phyloP scores from a whole-genome alignment of 2,329 filamentous ascomycete species.

The Graphilbum fragrans region DNA sequence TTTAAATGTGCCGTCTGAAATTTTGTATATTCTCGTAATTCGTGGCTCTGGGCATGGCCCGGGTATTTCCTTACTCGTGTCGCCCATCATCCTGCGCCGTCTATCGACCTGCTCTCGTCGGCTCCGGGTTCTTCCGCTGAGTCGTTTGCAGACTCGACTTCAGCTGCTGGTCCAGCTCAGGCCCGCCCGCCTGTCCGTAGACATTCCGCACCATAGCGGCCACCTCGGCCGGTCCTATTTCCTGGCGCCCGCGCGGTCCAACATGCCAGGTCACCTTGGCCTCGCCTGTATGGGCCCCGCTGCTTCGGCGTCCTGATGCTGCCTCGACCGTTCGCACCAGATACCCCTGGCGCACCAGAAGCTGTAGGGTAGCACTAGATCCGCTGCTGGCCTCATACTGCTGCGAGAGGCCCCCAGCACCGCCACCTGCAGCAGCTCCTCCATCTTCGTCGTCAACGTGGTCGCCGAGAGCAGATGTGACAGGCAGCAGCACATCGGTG shows the following conservation, averaged over 20 bases:
- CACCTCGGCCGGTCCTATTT: conserved; percentile 69
- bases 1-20: no score
- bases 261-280: conserved; percentile 64
- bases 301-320: not conserved
- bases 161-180: conserved; percentile 48
- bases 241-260: conserved; percentile 73
- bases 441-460: conserved; percentile 11
- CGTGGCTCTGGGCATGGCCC: no score
- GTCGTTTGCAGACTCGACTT: conserved; percentile 42
- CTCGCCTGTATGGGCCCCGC: not conserved
- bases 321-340: conserved; percentile 63
- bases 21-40: no score
- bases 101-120: not conserved
- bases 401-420: not conserved
- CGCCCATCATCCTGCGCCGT: not conserved
- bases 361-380: conserved; percentile 14
- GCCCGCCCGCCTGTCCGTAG: conserved; percentile 35
- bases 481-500: conserved; percentile 58
- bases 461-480: conserved; percentile 9
- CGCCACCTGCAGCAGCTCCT: not conserved
- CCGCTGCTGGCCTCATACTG: not conserved
- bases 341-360: conserved; percentile 74
- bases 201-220: conserved; percentile 54
- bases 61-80: no score
- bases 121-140: conserved; percentile 4